These are phyloP conservation scores for Boletus rubroflammeus DNA, from an alignment of 768 basidiomycete species.

Conservation along the genomic window DNA sequence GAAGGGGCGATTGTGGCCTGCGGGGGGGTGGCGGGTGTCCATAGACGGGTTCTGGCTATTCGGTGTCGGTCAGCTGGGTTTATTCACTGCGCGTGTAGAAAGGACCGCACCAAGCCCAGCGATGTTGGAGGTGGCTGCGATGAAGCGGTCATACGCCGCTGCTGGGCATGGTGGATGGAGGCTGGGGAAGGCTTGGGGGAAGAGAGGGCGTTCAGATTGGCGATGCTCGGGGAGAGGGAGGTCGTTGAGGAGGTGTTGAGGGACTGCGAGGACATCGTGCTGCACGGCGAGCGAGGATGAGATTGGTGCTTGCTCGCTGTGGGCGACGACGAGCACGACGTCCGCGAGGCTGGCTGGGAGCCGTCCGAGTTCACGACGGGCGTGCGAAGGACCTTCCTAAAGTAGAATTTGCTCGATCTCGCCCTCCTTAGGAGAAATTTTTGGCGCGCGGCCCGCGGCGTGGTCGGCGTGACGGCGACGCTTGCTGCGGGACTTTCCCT, in stretches of 20 bases:
- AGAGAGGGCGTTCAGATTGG: constrained; percentile 31
- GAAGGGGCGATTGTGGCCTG: constrained; percentile 69
- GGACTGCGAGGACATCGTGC: constrained; percentile 27
- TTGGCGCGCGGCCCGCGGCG: constrained; percentile 9
- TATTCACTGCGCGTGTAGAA: neutral
- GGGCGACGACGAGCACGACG: constrained; percentile 26
- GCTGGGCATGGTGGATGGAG: constrained; percentile 20
- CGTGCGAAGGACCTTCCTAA: constrained; percentile 26
- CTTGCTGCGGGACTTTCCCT: neutral
- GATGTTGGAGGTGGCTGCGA: constrained; percentile 39
- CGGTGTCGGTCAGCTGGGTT: constrained; percentile 10
- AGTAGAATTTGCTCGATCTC: neutral
- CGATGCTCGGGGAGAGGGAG: constrained; percentile 32
- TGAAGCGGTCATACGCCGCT: constrained; percentile 37
- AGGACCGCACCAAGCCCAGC: constrained; percentile 36
- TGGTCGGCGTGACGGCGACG: constrained; percentile 15
- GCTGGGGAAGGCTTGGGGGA: constrained; percentile 25
- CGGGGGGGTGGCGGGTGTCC: constrained; percentile 33
- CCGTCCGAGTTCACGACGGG: constrained; percentile 8
- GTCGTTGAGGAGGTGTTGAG: constrained; percentile 34
- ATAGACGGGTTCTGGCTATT: constrained; percentile 44
- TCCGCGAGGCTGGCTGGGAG: constrained; percentile 6
- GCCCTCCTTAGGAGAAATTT: constrained; percentile 24
- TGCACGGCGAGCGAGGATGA: constrained; percentile 16
- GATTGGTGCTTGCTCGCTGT: constrained; percentile 26